Base-by-base conservation (phyloP, 306 rosid genomes). In the Macrotyloma uniflorum region DNA sequence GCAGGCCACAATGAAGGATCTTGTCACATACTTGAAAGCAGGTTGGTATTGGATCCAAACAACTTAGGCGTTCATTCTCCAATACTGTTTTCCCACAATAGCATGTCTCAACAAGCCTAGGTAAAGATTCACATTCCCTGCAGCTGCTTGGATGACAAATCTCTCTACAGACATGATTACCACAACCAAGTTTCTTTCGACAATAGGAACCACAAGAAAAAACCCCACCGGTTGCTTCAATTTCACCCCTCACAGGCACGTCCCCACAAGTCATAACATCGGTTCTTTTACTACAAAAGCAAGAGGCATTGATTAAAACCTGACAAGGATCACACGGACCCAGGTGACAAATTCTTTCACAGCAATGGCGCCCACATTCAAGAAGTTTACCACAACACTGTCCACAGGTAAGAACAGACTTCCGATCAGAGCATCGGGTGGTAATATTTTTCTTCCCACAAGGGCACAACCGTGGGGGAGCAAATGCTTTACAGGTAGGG, bases 401-500 rank as follows among this genome's bases (percentile, higher is more conserved):
- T 75, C 98, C 94, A 62, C 98, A 94, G 30, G 94, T 94, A 78
- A 91, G 88, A 72, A 80, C 90, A 77, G 98, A 89, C 77, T 84
- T 83, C 57, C 89, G 83, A 79, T 89, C 97, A 45, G 97, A 92
- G 78, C 98, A 94, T 11, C 98, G 87, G 7, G 97, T 91, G 4
- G 98, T 83, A 36, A 90, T 90, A 50, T 43, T 76, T 84, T 91
- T 91, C 94, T 91, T 94, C 75, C 94, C 97, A 81, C 98, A 94
- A 42, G 97, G 96, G 71, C 98, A 94, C 70, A 84, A 62, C 33
- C 89, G 81, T 5, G 97, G 93, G 0, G 90, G 96, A 45, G 97
- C 98, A 83, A 94, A 94, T 70, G 96, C 96, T 81, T 84, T 94
- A 65, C 98, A 94, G 6, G 97, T 93, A 72, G 97, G 98, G 83